Base-by-base conservation (phyloP, 129 eudicot species). In the Flaveria bidentis region DNA sequence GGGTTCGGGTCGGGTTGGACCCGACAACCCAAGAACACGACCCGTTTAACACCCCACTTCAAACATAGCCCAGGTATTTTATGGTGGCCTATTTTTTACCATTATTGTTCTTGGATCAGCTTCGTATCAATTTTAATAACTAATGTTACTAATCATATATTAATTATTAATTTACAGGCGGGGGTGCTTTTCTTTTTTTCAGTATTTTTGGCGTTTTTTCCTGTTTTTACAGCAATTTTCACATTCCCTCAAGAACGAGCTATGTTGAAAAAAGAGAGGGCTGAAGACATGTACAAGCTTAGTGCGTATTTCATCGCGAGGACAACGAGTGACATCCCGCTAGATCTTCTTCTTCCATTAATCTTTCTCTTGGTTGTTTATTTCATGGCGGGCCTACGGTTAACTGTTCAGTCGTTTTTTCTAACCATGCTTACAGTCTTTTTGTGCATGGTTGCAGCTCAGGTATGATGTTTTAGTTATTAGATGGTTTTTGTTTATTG, bases 221-320 rank as follows among this genome's bases (percentile, higher is more conserved):
- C 98, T 0, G 98, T 93, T 14, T 90, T 90, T 86, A 90, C 98
- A 9, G 98, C 98, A 45, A 93, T 93, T 33, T 93, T 93, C 50
- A 85, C 96, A 65, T 93, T 93, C 79, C 98, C 98, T 20, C 98
- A 93, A 90, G 97, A 93, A 82, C 80, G 92, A 77, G 97, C 98
- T 8, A 90, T 93, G 98, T 77, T 93, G 33, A 86, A 81, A 75
- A 93, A 93, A 82, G 98, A 93, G 68, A 56, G 98, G 63, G 90
- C 91, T 14, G 98, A 96, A 9, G 97, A 90, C 55, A 93, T 93
- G 98, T 93, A 93, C 74, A 90, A 85, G 67, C 72, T 90, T 28
- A 93, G 98, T 73, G 97, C 97, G 16, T 93, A 93, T 88, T 93
- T 93, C 60, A 36, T 93, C 74, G 98, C 98, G 17, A 78, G 97